phyloP scores from a whole-genome alignment of 2,329 filamentous ascomycete genomes.

The Epichloe sp. region DNA sequence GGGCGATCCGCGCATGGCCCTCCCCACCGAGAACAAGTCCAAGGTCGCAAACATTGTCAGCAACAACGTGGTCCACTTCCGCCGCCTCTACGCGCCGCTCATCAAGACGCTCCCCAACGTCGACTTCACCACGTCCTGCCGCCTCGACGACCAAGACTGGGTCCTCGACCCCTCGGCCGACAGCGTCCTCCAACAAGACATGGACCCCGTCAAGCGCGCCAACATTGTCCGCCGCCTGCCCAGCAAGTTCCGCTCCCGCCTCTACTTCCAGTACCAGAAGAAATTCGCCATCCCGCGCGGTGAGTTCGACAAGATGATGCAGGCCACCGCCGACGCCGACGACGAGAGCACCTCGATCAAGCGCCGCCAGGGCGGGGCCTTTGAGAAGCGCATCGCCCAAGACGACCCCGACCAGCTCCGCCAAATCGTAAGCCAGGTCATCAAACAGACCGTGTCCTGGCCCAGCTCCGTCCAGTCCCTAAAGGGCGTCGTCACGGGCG shows the following conservation, averaged over 20 bases:
- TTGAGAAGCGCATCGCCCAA: conserved; percentile 72
- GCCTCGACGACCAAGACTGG: conserved; percentile 26
- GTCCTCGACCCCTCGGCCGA: conserved; percentile 38
- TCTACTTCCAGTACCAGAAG: conserved; percentile 92
- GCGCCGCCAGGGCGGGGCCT: conserved; percentile 64
- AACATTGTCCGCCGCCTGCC: conserved; percentile 95
- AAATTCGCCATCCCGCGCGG: conserved; percentile 69
- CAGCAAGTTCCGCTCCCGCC: conserved; percentile 68
- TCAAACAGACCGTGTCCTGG: conserved; percentile 84
- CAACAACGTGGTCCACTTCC: conserved; percentile 83
- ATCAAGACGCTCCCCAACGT: conserved; percentile 86
- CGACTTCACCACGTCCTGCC: conserved; percentile 48
- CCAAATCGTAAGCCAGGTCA: conserved; percentile 58
- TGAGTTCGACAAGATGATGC: conserved; percentile 77
- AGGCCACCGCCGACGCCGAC: conserved; percentile 59
- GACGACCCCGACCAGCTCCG: conserved; percentile 55
- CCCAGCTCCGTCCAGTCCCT: conserved; percentile 78
- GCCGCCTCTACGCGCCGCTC: conserved; percentile 78
- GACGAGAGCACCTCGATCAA: conserved; percentile 52
- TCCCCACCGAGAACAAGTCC: conserved; percentile 78
- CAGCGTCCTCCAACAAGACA: conserved; percentile 67
- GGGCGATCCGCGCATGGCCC: conserved; percentile 88
- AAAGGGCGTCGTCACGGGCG: conserved; percentile 73
- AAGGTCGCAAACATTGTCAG: conserved; percentile 93
- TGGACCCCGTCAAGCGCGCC: conserved; percentile 78